phyloP scores from a whole-genome alignment of 345 rosid genomes.

The Streptanthus diversifolius region DNA sequence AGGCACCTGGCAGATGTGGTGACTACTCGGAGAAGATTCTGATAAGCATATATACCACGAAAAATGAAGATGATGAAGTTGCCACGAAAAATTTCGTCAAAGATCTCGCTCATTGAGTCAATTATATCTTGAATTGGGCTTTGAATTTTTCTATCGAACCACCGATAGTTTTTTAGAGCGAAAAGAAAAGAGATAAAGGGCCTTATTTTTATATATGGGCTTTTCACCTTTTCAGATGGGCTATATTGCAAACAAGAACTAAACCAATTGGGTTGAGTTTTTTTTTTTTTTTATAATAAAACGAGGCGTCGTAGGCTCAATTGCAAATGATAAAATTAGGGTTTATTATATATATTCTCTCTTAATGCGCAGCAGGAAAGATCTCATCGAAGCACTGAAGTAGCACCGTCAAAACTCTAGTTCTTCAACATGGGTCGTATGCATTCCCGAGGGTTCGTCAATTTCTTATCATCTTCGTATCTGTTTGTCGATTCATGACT shows the following conservation, averaged over 20 bases:
- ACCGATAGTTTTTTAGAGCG: neutral
- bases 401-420: neutral
- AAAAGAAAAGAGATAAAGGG: neutral
- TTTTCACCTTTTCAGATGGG: neutral
- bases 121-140: neutral
- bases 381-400: neutral
- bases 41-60: no score
- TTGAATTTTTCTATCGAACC: neutral
- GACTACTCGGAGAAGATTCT: no score
- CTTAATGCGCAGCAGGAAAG: neutral
- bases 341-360: constrained; percentile 17
- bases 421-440: constrained; percentile 72
- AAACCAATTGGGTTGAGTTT: neutral
- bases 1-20: no score
- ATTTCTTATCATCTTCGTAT: neutral
- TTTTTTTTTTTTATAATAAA: neutral
- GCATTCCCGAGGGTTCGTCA: constrained; percentile 69
- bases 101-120: neutral
- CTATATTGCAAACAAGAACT: neutral
- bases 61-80: no score
- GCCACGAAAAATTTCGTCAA: no score
- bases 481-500: neutral
- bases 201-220: neutral
- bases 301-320: neutral
- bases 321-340: neutral